Evolutionary conservation across 78 protist species (phyloP).

Genomic region (Goniomonas avonlea): DNA sequence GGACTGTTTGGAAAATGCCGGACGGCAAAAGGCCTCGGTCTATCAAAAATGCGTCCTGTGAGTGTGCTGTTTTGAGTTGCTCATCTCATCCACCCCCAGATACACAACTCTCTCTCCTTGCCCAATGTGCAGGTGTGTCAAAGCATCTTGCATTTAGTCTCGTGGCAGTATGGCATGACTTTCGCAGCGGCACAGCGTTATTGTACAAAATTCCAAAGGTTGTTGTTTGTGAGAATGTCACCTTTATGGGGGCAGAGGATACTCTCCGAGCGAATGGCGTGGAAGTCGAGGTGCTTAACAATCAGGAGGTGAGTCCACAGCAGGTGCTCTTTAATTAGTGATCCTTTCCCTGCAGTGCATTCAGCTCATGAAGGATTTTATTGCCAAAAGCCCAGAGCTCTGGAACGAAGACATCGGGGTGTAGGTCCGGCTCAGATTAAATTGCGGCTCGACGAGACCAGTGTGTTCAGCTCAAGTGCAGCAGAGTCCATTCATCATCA

Average conservation of each 20-base stretch:
- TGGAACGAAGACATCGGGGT: conserved; percentile 37
- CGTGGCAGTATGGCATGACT: no score
- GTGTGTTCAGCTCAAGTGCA: no score
- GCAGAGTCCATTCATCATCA: no score
- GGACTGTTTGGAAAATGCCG: not conserved
- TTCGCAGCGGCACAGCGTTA: not conserved
- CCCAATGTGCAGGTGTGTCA: conserved; percentile 23
- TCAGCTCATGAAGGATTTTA: not conserved
- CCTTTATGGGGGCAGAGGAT: not conserved
- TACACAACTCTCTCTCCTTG: conserved; percentile 22
- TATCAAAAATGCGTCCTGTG: not conserved
- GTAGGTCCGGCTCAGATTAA: no score
- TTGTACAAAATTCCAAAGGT: conserved; percentile 3
- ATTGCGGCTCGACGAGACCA: no score
- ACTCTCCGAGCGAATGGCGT: not conserved
- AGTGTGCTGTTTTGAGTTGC: no score
- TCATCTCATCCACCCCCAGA: no score
- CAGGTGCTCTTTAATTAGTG: no score
- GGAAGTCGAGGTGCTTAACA: not conserved
- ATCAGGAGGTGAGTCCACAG: no score
- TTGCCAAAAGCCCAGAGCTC: not conserved
- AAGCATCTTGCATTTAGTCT: no score
- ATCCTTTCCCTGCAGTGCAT: no score
- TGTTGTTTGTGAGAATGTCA: conserved; percentile 5
- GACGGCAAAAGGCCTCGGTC: not conserved